Base-by-base conservation (phyloP, 78 protist genomes). In the Capsaspora owczarzaki region DNA sequence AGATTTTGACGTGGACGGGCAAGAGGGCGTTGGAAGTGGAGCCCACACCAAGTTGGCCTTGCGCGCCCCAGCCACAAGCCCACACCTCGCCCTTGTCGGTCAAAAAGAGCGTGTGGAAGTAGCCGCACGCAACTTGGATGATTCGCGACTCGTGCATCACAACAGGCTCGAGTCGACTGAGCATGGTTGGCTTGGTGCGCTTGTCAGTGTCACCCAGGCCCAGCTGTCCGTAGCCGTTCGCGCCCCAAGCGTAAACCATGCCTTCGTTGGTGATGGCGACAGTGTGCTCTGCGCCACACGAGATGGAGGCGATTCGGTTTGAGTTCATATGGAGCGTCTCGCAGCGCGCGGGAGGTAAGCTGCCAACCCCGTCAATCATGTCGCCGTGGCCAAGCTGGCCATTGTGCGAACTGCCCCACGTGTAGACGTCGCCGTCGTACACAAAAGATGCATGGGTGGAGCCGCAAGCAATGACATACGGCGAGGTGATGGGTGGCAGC, bases 31-130 rank as follows among this genome's bases (percentile, higher is more conserved):
- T 29, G 66, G 29, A 16, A 16, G 46, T 41, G 49, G 12, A 46
- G 53, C 77, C 77, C 31, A 42, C 10, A 31, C 85, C 85, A 8
- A 82, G 69, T 61, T 82, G 85, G 41, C 85, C 85, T 43, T 69
- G 69, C 40, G 76, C 38, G 49, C 72, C 72, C 43, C 46, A 37
- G 3, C 85, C 85, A 69, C 79, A 82, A 23, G 77, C 37, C 38
- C 20, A 82, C 61, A 81, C 49, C 23, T 31, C 0, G 40, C 84
- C 84, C 3, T 23, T 16, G 42, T 40, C 69, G 8, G 66, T 20
- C 51, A 71, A 3, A 0, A 51, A 60, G 46, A 81, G 40, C 14
- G 76, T 25, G 63, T 81, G 84, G 27, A 1, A 0, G 22, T 37
- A 1, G 8, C 84, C 78, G 19, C 72, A 63, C 72, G 72, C 72